Conservation (phyloP, 2,329 filamentous ascomycete species). For the Cladophialophora bantiana region DNA sequence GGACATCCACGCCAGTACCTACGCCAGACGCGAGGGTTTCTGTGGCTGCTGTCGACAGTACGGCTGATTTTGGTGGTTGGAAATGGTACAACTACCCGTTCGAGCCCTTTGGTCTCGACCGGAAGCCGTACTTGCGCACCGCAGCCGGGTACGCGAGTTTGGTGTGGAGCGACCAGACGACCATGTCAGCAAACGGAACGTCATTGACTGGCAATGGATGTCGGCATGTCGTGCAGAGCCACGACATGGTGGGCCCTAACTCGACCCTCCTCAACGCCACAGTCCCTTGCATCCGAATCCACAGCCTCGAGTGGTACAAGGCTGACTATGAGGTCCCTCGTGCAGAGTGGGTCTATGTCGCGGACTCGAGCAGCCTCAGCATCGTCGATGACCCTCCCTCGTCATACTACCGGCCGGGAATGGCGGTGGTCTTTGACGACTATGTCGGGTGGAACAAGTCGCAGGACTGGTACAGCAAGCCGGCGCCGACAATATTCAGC, state of each 20-base stretch:
- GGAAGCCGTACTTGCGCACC: background rate
- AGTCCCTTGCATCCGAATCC: slow-evolving; percentile 30
- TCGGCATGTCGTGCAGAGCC: slow-evolving; percentile 27
- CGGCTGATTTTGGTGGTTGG: slow-evolving; percentile 8
- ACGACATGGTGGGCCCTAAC: slow-evolving; percentile 13
- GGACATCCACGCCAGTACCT: slow-evolving; percentile 2
- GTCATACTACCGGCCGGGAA: background rate
- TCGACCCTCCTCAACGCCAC: slow-evolving; percentile 25
- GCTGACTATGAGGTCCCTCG: background rate
- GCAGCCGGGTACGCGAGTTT: background rate
- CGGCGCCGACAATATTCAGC: background rate
- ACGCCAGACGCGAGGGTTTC: background rate
- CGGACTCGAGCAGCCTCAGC: background rate
- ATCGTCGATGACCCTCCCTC: background rate
- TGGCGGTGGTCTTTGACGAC: background rate
- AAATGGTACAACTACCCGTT: slow-evolving; percentile 10
- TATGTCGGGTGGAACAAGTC: background rate
- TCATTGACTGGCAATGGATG: background rate
- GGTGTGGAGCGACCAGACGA: background rate
- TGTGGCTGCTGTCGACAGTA: background rate
- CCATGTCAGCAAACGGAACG: background rate
- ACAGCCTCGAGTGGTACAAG: slow-evolving; percentile 8
- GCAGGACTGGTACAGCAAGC: background rate
- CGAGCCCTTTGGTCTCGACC: background rate
- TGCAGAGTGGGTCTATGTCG: background rate